Base-by-base conservation (phyloP, 1,284 basidiomycete genomes). In the Wallemia hederae region DNA sequence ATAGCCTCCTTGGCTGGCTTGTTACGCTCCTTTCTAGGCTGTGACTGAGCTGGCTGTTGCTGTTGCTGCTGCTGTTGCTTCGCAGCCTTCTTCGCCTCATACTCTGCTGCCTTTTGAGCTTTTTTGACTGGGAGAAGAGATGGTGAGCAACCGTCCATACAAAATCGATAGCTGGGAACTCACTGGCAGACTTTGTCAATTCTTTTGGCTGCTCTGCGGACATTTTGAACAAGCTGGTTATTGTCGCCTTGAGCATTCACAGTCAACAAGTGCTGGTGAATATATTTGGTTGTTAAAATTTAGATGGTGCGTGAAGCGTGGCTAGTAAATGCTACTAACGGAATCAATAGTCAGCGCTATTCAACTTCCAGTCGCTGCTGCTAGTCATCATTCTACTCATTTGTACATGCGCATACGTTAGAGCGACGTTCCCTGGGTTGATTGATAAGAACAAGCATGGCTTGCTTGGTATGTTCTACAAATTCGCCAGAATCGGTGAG, bases 341-440 rank as follows among this genome's bases (percentile, higher is more conserved):
- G 29, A 7, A 7, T 49, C n/a, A n/a, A 25, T 66, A 96, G 91
- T 92, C 91, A 57, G 92, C 94, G 5, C 77, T 98, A 33, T 96
- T 98, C 80, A 92, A 96, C 74, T 98, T 98, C 69, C 84, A 92
- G 72, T 91, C 89, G 0, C 78, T 98, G 22, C 77, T 98, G 15
- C 80, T 94, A 66, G 89, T 94, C 69, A 82, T 96, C 64, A 77
- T 98, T 19, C 79, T 98, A 60, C 76, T 85, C 69, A 90, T 97
- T 63, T 98, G 94, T 74, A 97, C 92, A 56, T 96, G 89, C 75
- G 92, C 94, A 1, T 98, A 98, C 70, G 78, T 92, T 19, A 81
- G 92, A 61, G 83, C 87, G 0, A 81, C 88, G 1, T 83, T 86
- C 2, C 92, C 92, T 2, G 78, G 84, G 25, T 73, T 98, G 5